These are phyloP conservation scores for Cylindrotheca closterium DNA, from an alignment of 108 stramenopile species.

Conservation along the genomic window DNA sequence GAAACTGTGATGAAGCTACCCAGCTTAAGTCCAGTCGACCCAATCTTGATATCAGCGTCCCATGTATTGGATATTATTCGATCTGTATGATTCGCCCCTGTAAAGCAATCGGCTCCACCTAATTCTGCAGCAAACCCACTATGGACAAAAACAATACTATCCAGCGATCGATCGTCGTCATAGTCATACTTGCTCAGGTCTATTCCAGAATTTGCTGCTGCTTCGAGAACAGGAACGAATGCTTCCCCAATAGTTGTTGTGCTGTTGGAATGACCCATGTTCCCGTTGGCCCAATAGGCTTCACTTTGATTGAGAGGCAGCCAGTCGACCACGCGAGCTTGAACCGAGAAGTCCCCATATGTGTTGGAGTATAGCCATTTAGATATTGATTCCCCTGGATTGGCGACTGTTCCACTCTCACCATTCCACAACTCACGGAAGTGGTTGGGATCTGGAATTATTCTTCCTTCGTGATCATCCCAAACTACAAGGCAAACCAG, in stretches of 20 bases:
- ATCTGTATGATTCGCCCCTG: neutral
- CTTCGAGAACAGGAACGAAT: constrained; percentile 15
- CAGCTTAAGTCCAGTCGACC: constrained; percentile 20
- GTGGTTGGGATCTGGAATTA: constrained; percentile 16
- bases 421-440: constrained; percentile 24
- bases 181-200: constrained; percentile 30
- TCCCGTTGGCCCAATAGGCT: constrained; percentile 10
- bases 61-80: constrained; percentile 1
- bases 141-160: constrained; percentile 65
- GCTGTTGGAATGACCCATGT: neutral
- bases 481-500: constrained; percentile 28
- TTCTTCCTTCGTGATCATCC: constrained; percentile 27
- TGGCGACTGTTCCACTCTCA: neutral
- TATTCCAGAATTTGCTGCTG: constrained; percentile 9
- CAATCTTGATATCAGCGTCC: neutral
- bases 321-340: constrained; percentile 28
- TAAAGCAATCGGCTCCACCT: constrained; percentile 49
- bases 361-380: constrained; percentile 25
- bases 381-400: constrained; percentile 21
- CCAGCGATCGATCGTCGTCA: constrained; percentile 45
- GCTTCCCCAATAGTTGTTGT: constrained; percentile 7
- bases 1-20: constrained; percentile 44
- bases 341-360: constrained; percentile 13
- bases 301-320: constrained; percentile 13
- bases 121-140: constrained; percentile 77